Percentiles rank a stretch among this genome's conserved stretches.
Conservation (phyloP, 129 eudicot genomes). For the Flaveria linearis region DNA sequence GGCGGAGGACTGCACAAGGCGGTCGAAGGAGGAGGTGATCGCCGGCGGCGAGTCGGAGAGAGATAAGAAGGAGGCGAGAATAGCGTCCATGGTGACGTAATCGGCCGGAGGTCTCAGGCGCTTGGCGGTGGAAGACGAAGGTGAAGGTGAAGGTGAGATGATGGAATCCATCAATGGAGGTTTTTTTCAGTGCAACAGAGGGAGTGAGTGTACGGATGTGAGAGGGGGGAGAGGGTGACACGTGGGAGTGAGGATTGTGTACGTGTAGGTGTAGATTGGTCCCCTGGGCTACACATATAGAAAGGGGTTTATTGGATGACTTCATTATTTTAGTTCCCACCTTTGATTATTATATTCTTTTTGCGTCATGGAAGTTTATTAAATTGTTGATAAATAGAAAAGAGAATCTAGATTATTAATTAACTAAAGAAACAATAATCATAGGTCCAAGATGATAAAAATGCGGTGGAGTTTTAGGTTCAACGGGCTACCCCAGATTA, state of each 20-base stretch:
- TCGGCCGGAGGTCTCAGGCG: conserved; percentile 48
- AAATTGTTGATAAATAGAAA: too few relatives aligned
- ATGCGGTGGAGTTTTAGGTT: too few relatives aligned
- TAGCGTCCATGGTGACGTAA: conserved; percentile 40
- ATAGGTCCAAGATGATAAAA: too few relatives aligned
- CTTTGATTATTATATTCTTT: neutral
- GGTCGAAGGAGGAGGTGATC: conserved; percentile 54
- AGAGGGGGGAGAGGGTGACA: conserved; percentile 22
- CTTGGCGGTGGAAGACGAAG: conserved; percentile 39
- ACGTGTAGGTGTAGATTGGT: conserved; percentile 47
- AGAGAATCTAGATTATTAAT: too few relatives aligned
- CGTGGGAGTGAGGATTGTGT: conserved; percentile 40
- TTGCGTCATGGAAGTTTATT: neutral
- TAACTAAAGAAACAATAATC: too few relatives aligned
- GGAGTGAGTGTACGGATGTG: neutral
- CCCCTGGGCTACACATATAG: conserved; percentile 7
- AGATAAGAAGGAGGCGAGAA: conserved; percentile 44
- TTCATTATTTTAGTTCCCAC: neutral
- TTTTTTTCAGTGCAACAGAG: conserved; percentile 3
- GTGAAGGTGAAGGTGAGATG: neutral
- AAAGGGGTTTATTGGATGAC: conserved; percentile 34
- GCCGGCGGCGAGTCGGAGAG: conserved; percentile 44
- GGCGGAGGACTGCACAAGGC: conserved; percentile 50
- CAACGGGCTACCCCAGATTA: too few relatives aligned
- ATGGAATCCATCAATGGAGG: conserved; percentile 15